These are phyloP conservation scores for Penicillium sp. DNA, from an alignment of 2,329 filamentous ascomycete species.

Conservation along the genomic window DNA sequence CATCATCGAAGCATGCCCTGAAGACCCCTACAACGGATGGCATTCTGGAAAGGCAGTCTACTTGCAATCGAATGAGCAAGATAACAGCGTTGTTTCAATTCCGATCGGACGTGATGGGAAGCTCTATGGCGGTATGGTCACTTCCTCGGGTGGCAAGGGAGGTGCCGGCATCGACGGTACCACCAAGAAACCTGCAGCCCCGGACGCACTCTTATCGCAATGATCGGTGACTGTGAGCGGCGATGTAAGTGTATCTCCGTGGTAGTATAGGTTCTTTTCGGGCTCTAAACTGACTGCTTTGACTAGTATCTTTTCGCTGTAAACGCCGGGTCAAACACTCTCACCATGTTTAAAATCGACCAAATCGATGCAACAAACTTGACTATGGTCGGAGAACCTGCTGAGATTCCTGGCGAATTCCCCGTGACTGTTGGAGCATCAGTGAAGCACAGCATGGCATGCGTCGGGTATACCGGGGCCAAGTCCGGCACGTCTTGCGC, in stretches of 20 bases:
- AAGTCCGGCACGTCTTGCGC: conserved; percentile 40
- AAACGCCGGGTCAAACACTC: conserved; percentile 41
- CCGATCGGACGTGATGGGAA: conserved; percentile 50
- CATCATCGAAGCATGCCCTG: neutral
- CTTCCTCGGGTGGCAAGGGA: conserved; percentile 51
- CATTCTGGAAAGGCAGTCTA: conserved; percentile 51
- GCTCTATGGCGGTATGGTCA: conserved; percentile 45
- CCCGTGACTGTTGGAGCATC: conserved; percentile 42
- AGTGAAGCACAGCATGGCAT: conserved; percentile 35
- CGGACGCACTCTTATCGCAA: conserved; percentile 56
- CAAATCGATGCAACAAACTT: conserved; percentile 31
- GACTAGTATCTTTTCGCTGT: conserved; percentile 21
- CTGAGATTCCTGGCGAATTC: conserved; percentile 37
- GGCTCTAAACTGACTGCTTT: conserved; percentile 5
- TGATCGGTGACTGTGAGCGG: conserved; percentile 52
- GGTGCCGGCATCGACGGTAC: conserved; percentile 40
- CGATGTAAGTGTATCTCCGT: conserved; percentile 41
- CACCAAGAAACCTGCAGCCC: conserved; percentile 41
- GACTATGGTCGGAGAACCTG: conserved; percentile 32
- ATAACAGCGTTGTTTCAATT: conserved; percentile 53
- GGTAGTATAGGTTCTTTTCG: neutral
- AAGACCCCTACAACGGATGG: neutral
- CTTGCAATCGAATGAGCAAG: conserved; percentile 54
- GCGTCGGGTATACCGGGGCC: conserved; percentile 39
- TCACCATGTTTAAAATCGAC: conserved; percentile 40